Percentiles rank a stretch among this genome's conserved stretches.
phyloP scores from a whole-genome alignment of 2,329 filamentous ascomycete species.

The Pezicula carpinea region DNA sequence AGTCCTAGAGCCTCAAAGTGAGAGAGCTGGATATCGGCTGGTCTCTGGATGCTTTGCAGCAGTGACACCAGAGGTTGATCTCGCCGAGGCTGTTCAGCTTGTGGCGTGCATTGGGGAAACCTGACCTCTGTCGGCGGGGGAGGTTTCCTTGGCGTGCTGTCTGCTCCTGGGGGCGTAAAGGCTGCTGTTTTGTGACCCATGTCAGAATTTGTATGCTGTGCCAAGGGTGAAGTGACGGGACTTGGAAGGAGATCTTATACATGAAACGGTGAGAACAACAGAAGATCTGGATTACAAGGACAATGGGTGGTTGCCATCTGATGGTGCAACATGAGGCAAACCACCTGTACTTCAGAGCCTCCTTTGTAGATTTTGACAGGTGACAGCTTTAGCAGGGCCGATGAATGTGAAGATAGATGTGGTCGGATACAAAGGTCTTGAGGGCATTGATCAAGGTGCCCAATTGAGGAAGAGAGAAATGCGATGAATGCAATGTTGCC shows the following conservation, averaged over 20 bases:
- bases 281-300: not conserved
- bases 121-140: slow-evolving; percentile 23
- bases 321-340: not conserved
- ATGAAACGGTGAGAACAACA: not conserved
- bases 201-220: slow-evolving; percentile 11
- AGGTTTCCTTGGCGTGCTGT: slow-evolving; percentile 17
- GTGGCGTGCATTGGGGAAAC: slow-evolving; percentile 22
- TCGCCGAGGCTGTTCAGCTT: slow-evolving; percentile 27
- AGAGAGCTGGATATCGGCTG: slow-evolving; percentile 40
- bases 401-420: too few species aligned
- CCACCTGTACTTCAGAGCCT: too few species aligned
- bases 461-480: too few species aligned
- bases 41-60: slow-evolving; percentile 50
- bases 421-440: too few species aligned
- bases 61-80: slow-evolving; percentile 41
- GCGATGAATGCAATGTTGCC: too few species aligned
- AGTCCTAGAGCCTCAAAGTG: slow-evolving; percentile 56
- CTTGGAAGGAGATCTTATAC: not conserved
- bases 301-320: not conserved
- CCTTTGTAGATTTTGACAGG: too few species aligned
- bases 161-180: slow-evolving; percentile 10
- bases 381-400: too few species aligned
- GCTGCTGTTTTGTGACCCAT: slow-evolving; percentile 14
- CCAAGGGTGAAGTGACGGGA: slow-evolving; percentile 1
- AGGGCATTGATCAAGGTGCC: too few species aligned